Evolutionary conservation across 441 rosid species (phyloP).

Genomic region (Gossypium gossypioides): DNA sequence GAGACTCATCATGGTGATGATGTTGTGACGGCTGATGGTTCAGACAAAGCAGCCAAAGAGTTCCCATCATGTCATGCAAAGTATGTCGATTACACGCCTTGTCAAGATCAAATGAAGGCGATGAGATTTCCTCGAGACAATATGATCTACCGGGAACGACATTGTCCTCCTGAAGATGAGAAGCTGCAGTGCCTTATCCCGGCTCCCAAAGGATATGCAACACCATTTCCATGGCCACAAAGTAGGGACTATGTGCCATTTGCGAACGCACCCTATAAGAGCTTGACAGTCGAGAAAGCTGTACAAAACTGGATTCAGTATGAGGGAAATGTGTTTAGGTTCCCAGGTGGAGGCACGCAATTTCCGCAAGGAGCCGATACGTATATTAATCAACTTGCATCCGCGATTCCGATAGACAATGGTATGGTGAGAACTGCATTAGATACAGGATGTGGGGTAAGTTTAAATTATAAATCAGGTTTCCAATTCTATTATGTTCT

Average conservation of each 20-base stretch:
- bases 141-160: constrained; percentile 34
- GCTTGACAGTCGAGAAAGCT: constrained; percentile 36
- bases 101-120: constrained; percentile 35
- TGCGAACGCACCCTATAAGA: constrained; percentile 33
- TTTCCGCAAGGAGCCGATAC: constrained; percentile 33
- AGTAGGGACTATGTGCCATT: constrained; percentile 38
- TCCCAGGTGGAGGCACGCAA: constrained; percentile 40
- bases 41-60: constrained; percentile 6
- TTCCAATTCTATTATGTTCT: background rate
- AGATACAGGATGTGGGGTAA: constrained; percentile 39
- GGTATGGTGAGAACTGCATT: constrained; percentile 34
- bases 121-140: constrained; percentile 30
- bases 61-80: constrained; percentile 23
- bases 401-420: constrained; percentile 27
- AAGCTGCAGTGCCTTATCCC: constrained; percentile 33
- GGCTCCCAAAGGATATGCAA: constrained; percentile 30
- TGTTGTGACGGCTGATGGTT: constrained; percentile 9
- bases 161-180: constrained; percentile 28
- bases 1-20: constrained; percentile 25
- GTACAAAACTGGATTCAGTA: constrained; percentile 38
- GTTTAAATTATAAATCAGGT: constrained; percentile 5
- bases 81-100: constrained; percentile 30
- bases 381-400: constrained; percentile 31
- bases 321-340: constrained; percentile 34
- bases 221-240: constrained; percentile 37